Base-by-base conservation (phyloP, 176 grass and related monocot species). In the Carex kokanica region DNA sequence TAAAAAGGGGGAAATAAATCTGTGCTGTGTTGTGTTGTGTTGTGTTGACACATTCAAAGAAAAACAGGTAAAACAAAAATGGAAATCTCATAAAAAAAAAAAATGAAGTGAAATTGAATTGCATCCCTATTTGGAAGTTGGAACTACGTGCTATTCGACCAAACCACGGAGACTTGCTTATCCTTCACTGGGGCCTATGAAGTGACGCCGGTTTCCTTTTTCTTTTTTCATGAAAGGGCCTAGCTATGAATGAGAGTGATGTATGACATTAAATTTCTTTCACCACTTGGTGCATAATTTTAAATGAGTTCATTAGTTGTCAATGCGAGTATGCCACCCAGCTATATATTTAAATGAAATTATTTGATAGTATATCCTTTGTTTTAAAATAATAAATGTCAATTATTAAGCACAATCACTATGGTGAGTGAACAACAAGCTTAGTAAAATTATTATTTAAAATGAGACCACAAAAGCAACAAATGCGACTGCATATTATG, bases 231-330 rank as follows among this genome's bases (percentile, higher is more conserved):
- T 16, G 49, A 77, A 77, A 54, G 23, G 16, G 72, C 72, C 47
- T 77, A 18, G 72, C 72, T 55, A 54, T 53, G 72, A 77, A 54
- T 29, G 72, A 77, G 24, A 77, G 72, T 77, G 72, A 77, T 54
- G 24, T 53, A 29, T 54, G 72, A 75, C 45, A 54, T 54, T 75
- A 75, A 70, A 29, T 75, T 75, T 75, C 20, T 53, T 47, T 53
- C 5, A 45, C 71, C 45, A 74, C 71, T 25, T 74, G 12, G n/a
- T 17, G 43, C 16, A 74, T 53, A n/a, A 27, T 15, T 74, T 74
- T 74, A 53, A 11, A 74, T 53, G 20, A 27, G 21, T 53, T 74
- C 71, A 53, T 74, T 53, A 11, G 21, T 49, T 73, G 40, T 45
- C 36, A 31, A 73, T 73, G 41, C 40, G 18, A 73, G n/a, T 27